phyloP scores from a whole-genome alignment of 2,329 filamentous ascomycete species.

The Paracoccidioides brasiliensis region DNA sequence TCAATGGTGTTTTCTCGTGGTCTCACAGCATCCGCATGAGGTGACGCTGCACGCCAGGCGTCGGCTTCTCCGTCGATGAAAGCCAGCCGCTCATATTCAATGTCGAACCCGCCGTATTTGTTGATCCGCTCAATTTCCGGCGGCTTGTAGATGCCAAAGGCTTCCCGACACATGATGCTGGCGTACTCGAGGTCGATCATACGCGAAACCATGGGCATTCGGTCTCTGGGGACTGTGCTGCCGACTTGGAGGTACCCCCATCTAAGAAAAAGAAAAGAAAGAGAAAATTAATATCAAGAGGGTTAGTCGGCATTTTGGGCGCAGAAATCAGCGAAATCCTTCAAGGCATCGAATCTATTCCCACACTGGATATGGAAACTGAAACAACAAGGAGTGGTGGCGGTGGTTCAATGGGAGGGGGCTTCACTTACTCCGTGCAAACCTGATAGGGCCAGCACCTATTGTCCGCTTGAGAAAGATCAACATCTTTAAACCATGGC shows the following conservation, averaged over 20 bases:
- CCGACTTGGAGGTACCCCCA: slow-evolving; percentile 73
- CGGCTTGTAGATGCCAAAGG: slow-evolving; percentile 55
- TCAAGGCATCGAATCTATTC: neutral
- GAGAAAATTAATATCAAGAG: neutral
- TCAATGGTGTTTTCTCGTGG: slow-evolving; percentile 46
- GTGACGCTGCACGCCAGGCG: slow-evolving; percentile 64
- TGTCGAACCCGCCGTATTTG: slow-evolving; percentile 59
- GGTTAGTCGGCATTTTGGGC: neutral
- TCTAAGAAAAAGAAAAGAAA: slow-evolving; percentile 23
- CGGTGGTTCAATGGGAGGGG: neutral
- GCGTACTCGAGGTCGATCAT: slow-evolving; percentile 51
- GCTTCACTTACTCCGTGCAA: slow-evolving; percentile 29
- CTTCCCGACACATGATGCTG: slow-evolving; percentile 48
- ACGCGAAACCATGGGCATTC: slow-evolving; percentile 59
- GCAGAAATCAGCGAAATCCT: neutral
- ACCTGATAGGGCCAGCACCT: slow-evolving; percentile 47
- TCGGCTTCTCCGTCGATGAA: slow-evolving; percentile 66
- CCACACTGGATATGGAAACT: neutral
- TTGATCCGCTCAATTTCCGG: slow-evolving; percentile 57
- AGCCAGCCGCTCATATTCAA: slow-evolving; percentile 63
- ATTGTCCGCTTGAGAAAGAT: slow-evolving; percentile 30
- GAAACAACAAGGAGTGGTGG: neutral
- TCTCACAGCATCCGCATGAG: slow-evolving; percentile 51
- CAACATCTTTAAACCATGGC: slow-evolving; percentile 34
- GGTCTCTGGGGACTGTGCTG: slow-evolving; percentile 49